Base-by-base conservation (phyloP, 352 stramenopile genomes). In the Pythium grandisporangium region DNA sequence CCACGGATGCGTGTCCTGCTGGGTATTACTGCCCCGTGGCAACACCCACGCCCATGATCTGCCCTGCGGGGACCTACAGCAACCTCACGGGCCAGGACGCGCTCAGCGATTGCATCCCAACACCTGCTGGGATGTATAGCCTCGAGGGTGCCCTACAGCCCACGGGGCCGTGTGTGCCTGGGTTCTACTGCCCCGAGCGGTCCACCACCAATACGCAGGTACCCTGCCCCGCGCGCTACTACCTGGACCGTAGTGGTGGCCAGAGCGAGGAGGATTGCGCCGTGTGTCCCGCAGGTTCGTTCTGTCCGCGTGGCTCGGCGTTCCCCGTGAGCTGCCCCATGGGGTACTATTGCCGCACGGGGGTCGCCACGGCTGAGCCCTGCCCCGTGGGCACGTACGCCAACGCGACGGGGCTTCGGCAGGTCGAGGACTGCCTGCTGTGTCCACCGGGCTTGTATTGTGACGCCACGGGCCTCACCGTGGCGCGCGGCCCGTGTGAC, bases 371-470 rank as follows among this genome's bases (percentile, higher is more conserved):
- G 7, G 79, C 89, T 3, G 70, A 94, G 21, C 72, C 80, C 1
- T 98, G 92, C 47, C 87, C 85, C 1, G 78, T 96, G 33, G 88
- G 92, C 12, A 96, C 79, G 4, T 97, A 93, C 46, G 69, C 84
- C 6, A 95, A 95, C 38, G 54, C 58, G 2, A 82, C 66, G 0
- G 73, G 75, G 1, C 62, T 97, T 23, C 65, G 63, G 25, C 66
- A 70, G 37, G 75, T 90, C 10, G 71, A 93, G 26, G 84, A 96
- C 39, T 98, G 92, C 58, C 55, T 79, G 1, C 42, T 61, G 24
- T 98, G 92, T 48, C 60, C 79, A 13, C 76, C 85, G n/a, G 91
- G 92, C 1, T 82, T 82, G 63, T 98, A 94, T 44, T 98, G 91
- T 53, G 88, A 97, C 35, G 65, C 78, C 4, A 90, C 67, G 16